phyloP scores from a whole-genome alignment of 179 eudicot species.

The Silene vulgaris region DNA sequence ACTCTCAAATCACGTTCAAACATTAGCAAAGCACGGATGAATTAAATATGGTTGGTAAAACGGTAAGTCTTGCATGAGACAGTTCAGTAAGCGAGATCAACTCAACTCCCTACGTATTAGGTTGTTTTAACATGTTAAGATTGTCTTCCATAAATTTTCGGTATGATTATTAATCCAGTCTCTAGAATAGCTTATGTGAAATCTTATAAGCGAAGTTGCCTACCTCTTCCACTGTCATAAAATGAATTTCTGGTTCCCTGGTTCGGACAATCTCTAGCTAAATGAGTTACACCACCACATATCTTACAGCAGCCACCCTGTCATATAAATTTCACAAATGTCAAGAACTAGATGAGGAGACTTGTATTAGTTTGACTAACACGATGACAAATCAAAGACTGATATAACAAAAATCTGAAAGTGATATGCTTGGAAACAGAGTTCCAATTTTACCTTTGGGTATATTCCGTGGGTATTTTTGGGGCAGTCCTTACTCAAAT shows the following conservation, averaged over 20 bases:
- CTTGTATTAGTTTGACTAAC: not conserved
- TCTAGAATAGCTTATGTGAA: not conserved
- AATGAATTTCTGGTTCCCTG: constrained; percentile 36
- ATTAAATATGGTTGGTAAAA: not conserved
- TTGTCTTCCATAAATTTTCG: no score
- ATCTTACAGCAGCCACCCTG: constrained; percentile 94
- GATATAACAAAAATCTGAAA: not conserved
- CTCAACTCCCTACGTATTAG: no score
- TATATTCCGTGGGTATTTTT: constrained; percentile 87
- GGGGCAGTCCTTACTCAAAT: constrained; percentile 90
- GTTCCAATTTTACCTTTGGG: constrained; percentile 61
- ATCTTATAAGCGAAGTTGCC: constrained; percentile 7
- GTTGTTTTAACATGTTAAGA: no score
- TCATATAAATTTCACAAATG: not conserved
- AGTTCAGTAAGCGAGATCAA: no score
- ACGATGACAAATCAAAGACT: not conserved
- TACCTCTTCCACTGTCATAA: constrained; percentile 36
- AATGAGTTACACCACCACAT: constrained; percentile 79
- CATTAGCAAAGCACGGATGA: not conserved
- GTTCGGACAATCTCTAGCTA: constrained; percentile 86
- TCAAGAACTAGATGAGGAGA: not conserved
- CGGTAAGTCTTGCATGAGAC: no score
- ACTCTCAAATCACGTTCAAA: not conserved
- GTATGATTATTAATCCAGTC: not conserved
- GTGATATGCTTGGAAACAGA: not conserved